Evolutionary conservation across 2,329 filamentous ascomycete genomes (phyloP).

Genomic region (Colletotrichum sp.): DNA sequence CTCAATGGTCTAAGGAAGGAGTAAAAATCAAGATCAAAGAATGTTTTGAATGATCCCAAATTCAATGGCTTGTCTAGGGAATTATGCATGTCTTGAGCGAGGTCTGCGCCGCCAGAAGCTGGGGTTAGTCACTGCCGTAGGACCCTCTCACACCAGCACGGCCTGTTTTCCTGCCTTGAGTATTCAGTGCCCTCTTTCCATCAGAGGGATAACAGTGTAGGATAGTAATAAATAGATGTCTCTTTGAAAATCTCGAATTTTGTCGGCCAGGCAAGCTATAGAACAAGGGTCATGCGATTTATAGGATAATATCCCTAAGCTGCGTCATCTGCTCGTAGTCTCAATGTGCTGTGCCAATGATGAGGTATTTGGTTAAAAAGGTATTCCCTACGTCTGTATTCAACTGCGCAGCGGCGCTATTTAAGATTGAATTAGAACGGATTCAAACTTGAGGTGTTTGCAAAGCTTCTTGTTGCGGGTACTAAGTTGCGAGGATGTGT

Average conservation of each 20-base stretch:
- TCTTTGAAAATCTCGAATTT: neutral
- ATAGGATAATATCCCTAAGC: neutral
- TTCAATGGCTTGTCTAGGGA: neutral
- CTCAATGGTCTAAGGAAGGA: neutral
- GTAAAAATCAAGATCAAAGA: neutral
- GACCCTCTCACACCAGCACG: neutral
- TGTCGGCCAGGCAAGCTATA: rapidly evolving
- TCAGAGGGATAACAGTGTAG: neutral
- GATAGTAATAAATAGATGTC: neutral
- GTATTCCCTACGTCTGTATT: rapidly evolving
- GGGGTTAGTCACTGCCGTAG: neutral
- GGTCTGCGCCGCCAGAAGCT: rapidly evolving
- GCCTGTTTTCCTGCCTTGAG: neutral
- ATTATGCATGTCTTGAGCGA: neutral
- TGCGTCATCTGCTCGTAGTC: neutral
- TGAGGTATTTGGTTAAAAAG: neutral
- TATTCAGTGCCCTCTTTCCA: neutral
- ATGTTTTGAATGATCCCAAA: neutral
- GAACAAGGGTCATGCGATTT: neutral
- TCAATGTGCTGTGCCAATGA: neutral
- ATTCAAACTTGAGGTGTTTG: neutral
- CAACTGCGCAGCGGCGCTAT: rapidly evolving
- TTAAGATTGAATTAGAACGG: rapidly evolving
- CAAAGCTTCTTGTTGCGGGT: neutral
- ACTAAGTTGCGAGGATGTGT: rapidly evolving